phyloP scores from a whole-genome alignment of 2,329 filamentous ascomycete genomes.

The Colletotrichum magnum region DNA sequence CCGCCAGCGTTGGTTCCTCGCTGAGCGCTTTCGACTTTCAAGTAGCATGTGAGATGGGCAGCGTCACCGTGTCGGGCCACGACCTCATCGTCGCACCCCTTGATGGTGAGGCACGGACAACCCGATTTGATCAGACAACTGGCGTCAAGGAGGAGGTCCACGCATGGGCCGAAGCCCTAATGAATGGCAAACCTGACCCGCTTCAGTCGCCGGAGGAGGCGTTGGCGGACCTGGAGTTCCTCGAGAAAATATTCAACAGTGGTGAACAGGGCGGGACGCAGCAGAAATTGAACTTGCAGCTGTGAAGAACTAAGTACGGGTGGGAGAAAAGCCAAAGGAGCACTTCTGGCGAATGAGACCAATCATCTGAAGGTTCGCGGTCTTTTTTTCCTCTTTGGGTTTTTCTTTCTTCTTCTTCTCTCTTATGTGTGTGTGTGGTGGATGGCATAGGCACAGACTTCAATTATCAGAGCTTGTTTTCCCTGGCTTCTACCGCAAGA shows the following conservation, averaged over 20 bases:
- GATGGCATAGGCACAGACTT: conserved; percentile 25
- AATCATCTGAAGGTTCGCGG: too few species aligned
- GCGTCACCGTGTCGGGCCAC: conserved; percentile 63
- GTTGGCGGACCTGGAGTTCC: conserved; percentile 71
- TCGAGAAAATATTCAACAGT: conserved; percentile 66
- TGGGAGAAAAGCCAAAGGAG: conserved; percentile 10
- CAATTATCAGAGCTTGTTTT: conserved; percentile 36
- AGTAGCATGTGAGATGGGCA: conserved; percentile 71
- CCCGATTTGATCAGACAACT: conserved; percentile 62
- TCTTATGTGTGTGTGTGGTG: conserved; percentile 16
- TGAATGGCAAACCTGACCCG: conserved; percentile 61
- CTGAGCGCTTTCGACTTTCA: conserved; percentile 67
- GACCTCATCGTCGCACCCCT: conserved; percentile 56
- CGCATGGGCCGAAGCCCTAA: conserved; percentile 71
- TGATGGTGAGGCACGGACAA: conserved; percentile 49
- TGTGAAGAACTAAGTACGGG: conserved; percentile 5
- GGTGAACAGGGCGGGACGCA: conserved; percentile 58
- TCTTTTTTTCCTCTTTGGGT: neutral
- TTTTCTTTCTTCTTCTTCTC: too few species aligned
- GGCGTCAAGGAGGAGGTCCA: conserved; percentile 73
- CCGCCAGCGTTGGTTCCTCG: conserved; percentile 70
- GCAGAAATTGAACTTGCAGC: conserved; percentile 57
- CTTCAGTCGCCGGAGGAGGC: conserved; percentile 71
- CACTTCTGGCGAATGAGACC: too few species aligned
- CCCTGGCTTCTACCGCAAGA: conserved; percentile 32